Evolutionary conservation across 345 rosid genomes (phyloP).

Genomic region (Cardamine resedifolia): DNA sequence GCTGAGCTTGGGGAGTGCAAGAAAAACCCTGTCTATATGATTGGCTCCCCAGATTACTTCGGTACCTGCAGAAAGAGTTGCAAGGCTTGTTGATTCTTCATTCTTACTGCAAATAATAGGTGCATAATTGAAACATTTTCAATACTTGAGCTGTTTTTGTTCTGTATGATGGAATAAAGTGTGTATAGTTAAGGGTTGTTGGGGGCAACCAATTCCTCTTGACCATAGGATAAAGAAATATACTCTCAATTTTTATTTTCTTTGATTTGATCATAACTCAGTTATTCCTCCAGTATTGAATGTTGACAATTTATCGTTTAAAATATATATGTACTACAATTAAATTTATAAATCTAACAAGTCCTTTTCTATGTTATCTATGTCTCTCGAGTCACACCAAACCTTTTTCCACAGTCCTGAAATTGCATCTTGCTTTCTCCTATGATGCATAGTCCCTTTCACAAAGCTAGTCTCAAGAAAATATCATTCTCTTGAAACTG

Average conservation of each 20-base stretch:
- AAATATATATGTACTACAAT: neutral
- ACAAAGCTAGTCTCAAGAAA: neutral
- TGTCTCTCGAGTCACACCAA: neutral
- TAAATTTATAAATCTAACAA: neutral
- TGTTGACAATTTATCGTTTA: neutral
- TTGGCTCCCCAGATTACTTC: slow-evolving; percentile 83
- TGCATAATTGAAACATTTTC: neutral
- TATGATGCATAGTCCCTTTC: neutral
- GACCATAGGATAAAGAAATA: neutral
- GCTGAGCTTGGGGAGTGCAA: slow-evolving; percentile 81
- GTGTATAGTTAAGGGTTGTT: neutral
- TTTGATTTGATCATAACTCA: neutral
- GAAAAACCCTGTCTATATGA: slow-evolving; percentile 84
- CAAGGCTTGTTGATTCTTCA: slow-evolving; percentile 49
- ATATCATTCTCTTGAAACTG: neutral
- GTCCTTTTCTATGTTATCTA: neutral
- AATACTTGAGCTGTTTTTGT: neutral
- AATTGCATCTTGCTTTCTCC: neutral
- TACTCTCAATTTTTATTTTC: neutral
- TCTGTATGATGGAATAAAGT: neutral
- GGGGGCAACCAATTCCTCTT: neutral
- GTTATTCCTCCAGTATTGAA: neutral
- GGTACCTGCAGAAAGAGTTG: slow-evolving; percentile 96
- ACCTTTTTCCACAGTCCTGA: neutral
- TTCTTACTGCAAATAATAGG: neutral